Base-by-base conservation (phyloP, 1,139 yeast genomes). In the Schizosaccharomyces versatilis region DNA sequence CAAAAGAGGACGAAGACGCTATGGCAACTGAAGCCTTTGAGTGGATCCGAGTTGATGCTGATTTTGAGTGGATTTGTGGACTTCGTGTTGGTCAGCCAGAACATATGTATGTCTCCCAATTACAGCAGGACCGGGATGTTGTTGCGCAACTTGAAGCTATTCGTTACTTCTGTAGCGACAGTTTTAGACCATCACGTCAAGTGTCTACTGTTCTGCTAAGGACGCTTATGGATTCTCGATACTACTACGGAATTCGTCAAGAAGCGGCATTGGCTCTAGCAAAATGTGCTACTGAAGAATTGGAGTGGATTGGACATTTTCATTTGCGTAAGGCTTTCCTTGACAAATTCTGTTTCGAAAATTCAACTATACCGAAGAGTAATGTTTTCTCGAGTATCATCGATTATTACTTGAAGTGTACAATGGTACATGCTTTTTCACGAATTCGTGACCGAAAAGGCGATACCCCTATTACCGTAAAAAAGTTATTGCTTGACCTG, bases 11-110 rank as follows among this genome's bases (percentile, higher is more conserved):
- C 57, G 94, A 83, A 58, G 88, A 80, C 54, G 67, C 68, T 47
- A 74, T 76, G 71, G 73, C 76, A 52, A 79, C 78, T 61, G 97
- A 90, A 64, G 95, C 96, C 0, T 93, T 86, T 68, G 98, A 93
- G 64, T 93, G 99, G 99, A 74, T 93, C 48, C 73, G 99, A 61
- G 85, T 88, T 8, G 99, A 93, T 68, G 88, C 96, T 0, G 99
- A 93, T 67, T 84, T 82, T 63, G 98, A 93, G 66, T 93, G 99
- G 99, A 82, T 93, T 54, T 85, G 94, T 57, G 77, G 76, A 60
- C 72, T 84, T 38, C 75, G 80, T 59, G 79, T 93, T 41, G 83
- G 81, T 61, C 96, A 88, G 66, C 95, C 95, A 0, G 97, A 86
- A 63, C 84, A 85, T 64, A 93, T 90, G 96, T 90, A 77, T 66